Evolutionary conservation across 148 eudicot species (phyloP), one percentile per base, ranked within the genome.

Genomic region (Dianthus caryophyllus): DNA sequence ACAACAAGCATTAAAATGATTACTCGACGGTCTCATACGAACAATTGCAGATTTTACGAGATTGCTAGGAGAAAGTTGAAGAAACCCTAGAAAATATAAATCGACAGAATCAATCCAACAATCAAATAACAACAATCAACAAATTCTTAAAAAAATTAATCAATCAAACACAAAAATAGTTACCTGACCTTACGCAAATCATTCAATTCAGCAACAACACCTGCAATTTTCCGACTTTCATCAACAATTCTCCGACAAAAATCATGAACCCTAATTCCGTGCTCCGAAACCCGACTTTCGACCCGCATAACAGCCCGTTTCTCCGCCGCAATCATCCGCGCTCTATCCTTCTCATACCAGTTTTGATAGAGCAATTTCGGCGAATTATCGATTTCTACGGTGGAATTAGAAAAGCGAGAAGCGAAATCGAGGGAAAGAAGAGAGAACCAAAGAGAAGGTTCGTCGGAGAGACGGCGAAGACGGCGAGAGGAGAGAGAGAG

Each of bases 321-420:
- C 56, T 82, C 86, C 10, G 87, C 87, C 10, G 85, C 84, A 26
- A 68, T 70, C 68, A 82, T 87, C 64, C 75, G 76, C 0, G 83
- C 85, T 54, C 66, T 85, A 38, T 88, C 93, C 71, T 73, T 87
- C 85, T 92, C 86, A 74, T 80, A 91, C 97, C 87, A 77, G 66
- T 75, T 61, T 68, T 66, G 72, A 76, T 87, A 90, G 9, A 78
- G 75, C 68, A 68, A 33, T 74, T 87, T 90, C 53, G 65, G 41
- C 18, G 82, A 71, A 61, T 48, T 49, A 15, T n/a, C 2, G 30
- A 30, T 39, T 20, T 20, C 25, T 14, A 16, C 11, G 26, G 7
- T 24, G 56, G 51, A 17, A 25, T 29, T 24, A 27, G 33, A 27
- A 31, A 51, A 47, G 30, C 43, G 38, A 22, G 53, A 61, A 61